A percentile compares a stretch with the other conserved stretches of the same genome.
These are phyloP conservation scores for Pseudogymnoascus sp. DNA, from an alignment of 2,329 filamentous ascomycete species.

Conservation along the genomic window DNA sequence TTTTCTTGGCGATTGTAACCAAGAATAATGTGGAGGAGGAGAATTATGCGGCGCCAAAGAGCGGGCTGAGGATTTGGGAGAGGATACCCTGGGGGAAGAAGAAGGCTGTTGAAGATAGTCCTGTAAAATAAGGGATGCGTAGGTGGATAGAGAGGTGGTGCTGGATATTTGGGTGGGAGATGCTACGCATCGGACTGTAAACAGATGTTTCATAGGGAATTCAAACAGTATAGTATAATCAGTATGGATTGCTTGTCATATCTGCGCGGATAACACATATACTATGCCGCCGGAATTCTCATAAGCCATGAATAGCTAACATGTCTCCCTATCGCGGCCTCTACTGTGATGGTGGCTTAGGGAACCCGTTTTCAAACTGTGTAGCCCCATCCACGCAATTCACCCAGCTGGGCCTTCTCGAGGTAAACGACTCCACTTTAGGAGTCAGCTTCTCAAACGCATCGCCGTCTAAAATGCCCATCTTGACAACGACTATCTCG, in stretches of 20 bases:
- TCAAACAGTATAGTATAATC: neutral
- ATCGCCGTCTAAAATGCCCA: neutral
- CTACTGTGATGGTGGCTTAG: neutral
- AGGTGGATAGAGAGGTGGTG: neutral
- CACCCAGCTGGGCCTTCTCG: neutral
- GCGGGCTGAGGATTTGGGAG: neutral
- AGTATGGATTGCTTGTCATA: neutral
- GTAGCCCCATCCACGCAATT: neutral
- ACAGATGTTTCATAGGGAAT: neutral
- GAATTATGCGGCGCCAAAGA: conserved; percentile 33
- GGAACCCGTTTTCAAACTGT: neutral
- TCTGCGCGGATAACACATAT: neutral
- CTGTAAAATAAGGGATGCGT: neutral
- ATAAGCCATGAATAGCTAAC: neutral
- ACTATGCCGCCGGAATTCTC: neutral
- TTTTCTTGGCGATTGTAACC: conserved; percentile 78
- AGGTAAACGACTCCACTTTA: neutral
- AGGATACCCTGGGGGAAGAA: neutral
- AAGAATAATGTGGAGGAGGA: conserved; percentile 74
- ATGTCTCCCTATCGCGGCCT: neutral
- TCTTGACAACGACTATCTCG: neutral
- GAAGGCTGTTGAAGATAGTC: neutral
- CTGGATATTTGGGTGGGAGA: neutral
- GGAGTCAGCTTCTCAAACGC: neutral
- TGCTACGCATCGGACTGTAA: neutral